phyloP scores from a whole-genome alignment of 1,284 basidiomycete genomes.

The Tylopilus orsonianus region DNA sequence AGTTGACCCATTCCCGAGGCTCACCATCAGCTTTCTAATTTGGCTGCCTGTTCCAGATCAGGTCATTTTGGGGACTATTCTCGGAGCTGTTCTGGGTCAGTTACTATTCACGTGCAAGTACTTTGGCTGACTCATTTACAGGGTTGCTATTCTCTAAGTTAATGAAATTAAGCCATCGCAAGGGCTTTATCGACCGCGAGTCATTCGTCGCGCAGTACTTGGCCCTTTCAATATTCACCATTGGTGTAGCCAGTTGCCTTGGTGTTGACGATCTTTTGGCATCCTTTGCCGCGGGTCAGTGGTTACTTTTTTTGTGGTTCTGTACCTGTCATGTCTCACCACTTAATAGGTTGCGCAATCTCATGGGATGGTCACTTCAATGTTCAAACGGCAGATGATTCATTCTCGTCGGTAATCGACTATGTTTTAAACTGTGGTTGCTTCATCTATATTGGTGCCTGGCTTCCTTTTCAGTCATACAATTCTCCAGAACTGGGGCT shows the following conservation, averaged over 20 bases:
- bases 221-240: constrained; percentile 77
- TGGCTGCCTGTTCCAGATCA: constrained; percentile 56
- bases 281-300: constrained; percentile 84
- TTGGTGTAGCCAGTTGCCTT: constrained; percentile 75
- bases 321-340: neutral
- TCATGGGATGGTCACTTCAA: constrained; percentile 96
- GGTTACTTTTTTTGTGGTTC: neutral
- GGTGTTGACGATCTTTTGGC: constrained; percentile 88
- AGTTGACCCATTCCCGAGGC: constrained; percentile 25
- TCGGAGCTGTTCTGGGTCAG: constrained; percentile 74
- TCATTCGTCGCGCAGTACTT: constrained; percentile 92
- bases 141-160: constrained; percentile 74
- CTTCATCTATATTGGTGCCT: constrained; percentile 91
- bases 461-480: constrained; percentile 79
- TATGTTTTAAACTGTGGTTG: constrained; percentile 80
- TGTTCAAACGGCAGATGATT: constrained; percentile 77
- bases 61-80: constrained; percentile 76
- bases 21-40: constrained; percentile 2
- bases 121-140: constrained; percentile 25
- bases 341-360: constrained; percentile 67
- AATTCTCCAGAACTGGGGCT: constrained; percentile 63
- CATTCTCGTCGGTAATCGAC: constrained; percentile 90
- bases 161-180: constrained; percentile 79
- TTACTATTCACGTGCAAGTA: neutral
- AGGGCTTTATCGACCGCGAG: constrained; percentile 84